A percentile compares a stretch with the other conserved stretches of the same genome.
Evolutionary conservation across 2,329 filamentous ascomycete genomes (phyloP).

Genomic region (Didymella pomorum): DNA sequence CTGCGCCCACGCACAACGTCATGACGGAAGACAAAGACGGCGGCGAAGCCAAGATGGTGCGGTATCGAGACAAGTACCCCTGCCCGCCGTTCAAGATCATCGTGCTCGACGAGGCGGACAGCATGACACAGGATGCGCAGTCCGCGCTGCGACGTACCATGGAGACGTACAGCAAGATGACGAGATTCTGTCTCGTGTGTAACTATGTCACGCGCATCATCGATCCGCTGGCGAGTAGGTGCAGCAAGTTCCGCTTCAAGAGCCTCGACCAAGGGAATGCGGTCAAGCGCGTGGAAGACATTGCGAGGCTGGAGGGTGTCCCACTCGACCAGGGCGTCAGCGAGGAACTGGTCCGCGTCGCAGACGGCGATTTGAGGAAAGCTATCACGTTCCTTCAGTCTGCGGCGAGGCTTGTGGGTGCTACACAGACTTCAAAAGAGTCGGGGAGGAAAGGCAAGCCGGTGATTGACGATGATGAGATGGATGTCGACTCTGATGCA

Average conservation of each 20-base stretch:
- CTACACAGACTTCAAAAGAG: conserved; percentile 48
- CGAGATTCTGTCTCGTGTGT: conserved; percentile 95
- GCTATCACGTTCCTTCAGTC: conserved; percentile 97
- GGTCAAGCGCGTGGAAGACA: conserved; percentile 78
- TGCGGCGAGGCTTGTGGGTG: conserved; percentile 85
- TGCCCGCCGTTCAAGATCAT: conserved; percentile 99
- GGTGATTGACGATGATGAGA: conserved; percentile 60
- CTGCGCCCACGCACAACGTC: conserved; percentile 72
- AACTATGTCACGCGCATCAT: conserved; percentile 99
- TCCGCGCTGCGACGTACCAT: conserved; percentile 91
- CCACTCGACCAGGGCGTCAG: conserved; percentile 78
- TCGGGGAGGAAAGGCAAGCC: conserved; percentile 55
- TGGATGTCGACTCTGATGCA: conserved; percentile 52
- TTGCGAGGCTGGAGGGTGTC: conserved; percentile 81
- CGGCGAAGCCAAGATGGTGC: conserved; percentile 40
- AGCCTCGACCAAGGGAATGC: conserved; percentile 88
- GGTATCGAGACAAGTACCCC: conserved; percentile 74
- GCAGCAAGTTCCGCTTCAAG: conserved; percentile 98
- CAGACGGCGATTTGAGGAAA: conserved; percentile 93
- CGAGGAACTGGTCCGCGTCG: conserved; percentile 83
- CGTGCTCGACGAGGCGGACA: conserved; percentile 96
- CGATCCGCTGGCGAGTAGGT: conserved; percentile 90
- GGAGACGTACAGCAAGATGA: conserved; percentile 98
- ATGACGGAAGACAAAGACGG: conserved; percentile 56
- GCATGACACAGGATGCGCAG: conserved; percentile 98